These are phyloP conservation scores for Apiospora saccharicola DNA, from an alignment of 2,329 filamentous ascomycete species.

Conservation along the genomic window DNA sequence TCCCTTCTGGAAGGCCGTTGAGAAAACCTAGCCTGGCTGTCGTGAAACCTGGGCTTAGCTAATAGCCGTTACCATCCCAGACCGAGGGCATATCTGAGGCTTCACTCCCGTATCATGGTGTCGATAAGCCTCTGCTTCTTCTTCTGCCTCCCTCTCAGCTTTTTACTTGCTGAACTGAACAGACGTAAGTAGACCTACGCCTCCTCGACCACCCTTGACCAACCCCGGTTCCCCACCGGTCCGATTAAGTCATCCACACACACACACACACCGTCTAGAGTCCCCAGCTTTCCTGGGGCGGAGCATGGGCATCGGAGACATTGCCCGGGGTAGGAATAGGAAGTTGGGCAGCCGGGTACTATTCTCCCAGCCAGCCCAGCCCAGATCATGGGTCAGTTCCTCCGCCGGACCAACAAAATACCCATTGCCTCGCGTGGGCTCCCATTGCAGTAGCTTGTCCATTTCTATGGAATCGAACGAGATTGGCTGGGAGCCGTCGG, in stretches of 20 bases:
- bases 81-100: neutral
- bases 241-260: slow-evolving; percentile 7
- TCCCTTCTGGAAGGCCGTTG: neutral
- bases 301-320: slow-evolving; percentile 17
- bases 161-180: neutral
- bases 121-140: neutral
- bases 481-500: neutral
- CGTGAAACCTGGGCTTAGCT: neutral
- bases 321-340: slow-evolving; percentile 13
- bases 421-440: neutral
- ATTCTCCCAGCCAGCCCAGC: slow-evolving; percentile 2
- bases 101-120: neutral
- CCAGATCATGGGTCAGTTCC: slow-evolving; percentile 1
- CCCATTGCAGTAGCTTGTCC: neutral
- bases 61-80: neutral
- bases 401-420: slow-evolving; percentile 1
- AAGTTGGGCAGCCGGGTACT: neutral
- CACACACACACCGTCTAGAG: slow-evolving; percentile 11
- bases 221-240: slow-evolving; percentile 13
- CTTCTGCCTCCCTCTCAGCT: neutral
- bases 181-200: neutral
- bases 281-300: slow-evolving; percentile 14
- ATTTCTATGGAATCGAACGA: neutral
- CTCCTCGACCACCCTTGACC: neutral
- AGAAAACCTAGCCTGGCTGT: neutral